phyloP scores from a whole-genome alignment of 805 yeast genomes.

The Wickerhamomyces chambardii region DNA sequence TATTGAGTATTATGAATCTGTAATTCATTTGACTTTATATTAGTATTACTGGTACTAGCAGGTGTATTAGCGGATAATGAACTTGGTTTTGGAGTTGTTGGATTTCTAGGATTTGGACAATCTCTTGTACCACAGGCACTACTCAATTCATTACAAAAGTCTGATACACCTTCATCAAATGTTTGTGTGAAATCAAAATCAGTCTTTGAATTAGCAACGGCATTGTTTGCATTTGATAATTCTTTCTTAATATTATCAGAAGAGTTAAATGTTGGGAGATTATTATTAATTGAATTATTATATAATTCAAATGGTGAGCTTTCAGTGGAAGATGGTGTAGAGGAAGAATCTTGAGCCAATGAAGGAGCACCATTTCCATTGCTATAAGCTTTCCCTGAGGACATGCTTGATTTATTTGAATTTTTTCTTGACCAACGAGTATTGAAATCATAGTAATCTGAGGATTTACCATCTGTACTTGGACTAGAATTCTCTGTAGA shows the following conservation, averaged over 20 bases:
- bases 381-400: too few relatives aligned
- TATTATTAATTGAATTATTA: too few relatives aligned
- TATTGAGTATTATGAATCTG: constrained; percentile 1
- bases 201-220: too few relatives aligned
- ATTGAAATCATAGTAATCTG: too few relatives aligned
- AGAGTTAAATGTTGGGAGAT: too few relatives aligned
- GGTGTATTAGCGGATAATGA: constrained; percentile 1
- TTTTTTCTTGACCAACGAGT: constrained; percentile 25
- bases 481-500: too few relatives aligned
- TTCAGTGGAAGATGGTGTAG: constrained; percentile 13
- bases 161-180: constrained; percentile 63
- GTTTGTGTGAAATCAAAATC: constrained; percentile 28
- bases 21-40: background rate
- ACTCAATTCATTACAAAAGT: constrained; percentile 68
- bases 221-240: too few relatives aligned
- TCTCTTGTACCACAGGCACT: constrained; percentile 78
- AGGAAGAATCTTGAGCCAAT: constrained; percentile 17
- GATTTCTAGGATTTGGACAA: constrained; percentile 50
- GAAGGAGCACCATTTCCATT: constrained; percentile 8
- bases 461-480: too few relatives aligned
- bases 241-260: too few relatives aligned
- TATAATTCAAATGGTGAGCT: constrained; percentile 21
- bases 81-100: constrained; percentile 6
- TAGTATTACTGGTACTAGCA: background rate
- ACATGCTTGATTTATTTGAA: constrained; percentile 5